Percentiles rank a stretch among this genome's conserved stretches.
phyloP scores from a whole-genome alignment of 192 early-diverging fungal genomes.

The Coemansia sp. region DNA sequence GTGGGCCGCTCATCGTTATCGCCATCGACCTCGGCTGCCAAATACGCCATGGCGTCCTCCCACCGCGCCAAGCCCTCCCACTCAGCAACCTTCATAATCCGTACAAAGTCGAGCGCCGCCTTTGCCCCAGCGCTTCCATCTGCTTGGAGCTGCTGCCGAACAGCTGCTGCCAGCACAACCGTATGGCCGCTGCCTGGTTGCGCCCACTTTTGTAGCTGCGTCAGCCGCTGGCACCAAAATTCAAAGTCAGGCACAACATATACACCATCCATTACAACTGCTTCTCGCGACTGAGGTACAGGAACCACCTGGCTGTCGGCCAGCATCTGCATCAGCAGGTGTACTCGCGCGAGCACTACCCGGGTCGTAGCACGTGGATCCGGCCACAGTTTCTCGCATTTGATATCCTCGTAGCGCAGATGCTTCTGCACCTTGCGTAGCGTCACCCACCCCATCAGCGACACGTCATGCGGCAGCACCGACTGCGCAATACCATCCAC shows the following conservation, averaged over 20 bases:
- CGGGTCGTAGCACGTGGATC: neutral
- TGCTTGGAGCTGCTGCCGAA: conserved; percentile 1
- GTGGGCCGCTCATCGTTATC: conserved; percentile 37
- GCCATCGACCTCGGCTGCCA: conserved; percentile 4
- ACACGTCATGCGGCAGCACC: conserved; percentile 42
- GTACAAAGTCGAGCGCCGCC: neutral
- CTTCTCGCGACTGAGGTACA: neutral
- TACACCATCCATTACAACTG: neutral
- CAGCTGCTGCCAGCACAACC: neutral
- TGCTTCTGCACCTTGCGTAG: conserved; percentile 23
- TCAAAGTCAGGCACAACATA: conserved; percentile 8
- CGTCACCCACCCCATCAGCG: conserved; percentile 44
- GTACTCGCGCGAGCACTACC: neutral
- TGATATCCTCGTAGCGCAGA: conserved; percentile 22
- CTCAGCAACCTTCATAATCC: neutral
- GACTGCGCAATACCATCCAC: conserved; percentile 2
- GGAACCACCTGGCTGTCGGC: neutral
- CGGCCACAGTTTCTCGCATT: neutral
- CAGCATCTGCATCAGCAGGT: neutral
- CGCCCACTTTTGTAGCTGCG: neutral
- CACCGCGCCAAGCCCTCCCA: conserved; percentile 16
- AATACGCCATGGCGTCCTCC: conserved; percentile 26
- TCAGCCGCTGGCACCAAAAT: conserved; percentile 6
- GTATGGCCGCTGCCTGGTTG: neutral
- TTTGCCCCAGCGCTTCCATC: neutral